A percentile compares a stretch with the other conserved stretches of the same genome.
Evolutionary conservation across 768 basidiomycete species (phyloP).

Genomic region (Leucosporidium creatinivorum): DNA sequence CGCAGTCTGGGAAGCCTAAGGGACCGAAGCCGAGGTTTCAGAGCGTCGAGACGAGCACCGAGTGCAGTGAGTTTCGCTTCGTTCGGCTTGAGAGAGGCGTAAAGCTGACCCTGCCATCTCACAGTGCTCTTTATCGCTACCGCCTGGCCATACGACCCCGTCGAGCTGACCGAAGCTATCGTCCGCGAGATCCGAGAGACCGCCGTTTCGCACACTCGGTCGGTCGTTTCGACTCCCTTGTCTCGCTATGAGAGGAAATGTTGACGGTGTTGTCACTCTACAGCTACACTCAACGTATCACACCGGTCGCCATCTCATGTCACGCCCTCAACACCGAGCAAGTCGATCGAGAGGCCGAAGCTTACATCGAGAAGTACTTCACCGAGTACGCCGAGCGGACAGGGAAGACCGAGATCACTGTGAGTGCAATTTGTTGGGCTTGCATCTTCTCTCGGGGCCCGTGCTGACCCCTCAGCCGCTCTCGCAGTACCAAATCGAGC

Average conservation of each 20-base stretch:
- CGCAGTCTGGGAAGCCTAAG: constrained; percentile 10
- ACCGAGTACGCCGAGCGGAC: constrained; percentile 6
- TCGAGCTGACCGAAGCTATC: constrained; percentile 28
- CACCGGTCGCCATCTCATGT: constrained; percentile 19
- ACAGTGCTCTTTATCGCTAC: constrained; percentile 28
- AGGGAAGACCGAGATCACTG: constrained; percentile 15
- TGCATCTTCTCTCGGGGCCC: too few relatives aligned
- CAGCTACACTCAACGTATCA: constrained; percentile 22
- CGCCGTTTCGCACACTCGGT: constrained; percentile 26
- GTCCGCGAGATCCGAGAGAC: constrained; percentile 23
- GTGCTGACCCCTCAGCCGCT: background rate
- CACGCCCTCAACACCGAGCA: constrained; percentile 18
- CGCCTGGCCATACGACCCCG: constrained; percentile 31
- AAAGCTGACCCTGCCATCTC: background rate
- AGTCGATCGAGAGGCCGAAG: constrained; percentile 9
- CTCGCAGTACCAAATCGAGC: constrained; percentile 27
- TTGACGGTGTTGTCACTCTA: background rate
- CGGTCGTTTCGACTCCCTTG: background rate
- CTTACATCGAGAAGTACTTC: constrained; percentile 21
- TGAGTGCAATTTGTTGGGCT: background rate
- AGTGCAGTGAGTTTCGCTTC: constrained; percentile 20
- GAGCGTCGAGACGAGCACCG: constrained; percentile 28
- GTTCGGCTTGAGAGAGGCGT: background rate
- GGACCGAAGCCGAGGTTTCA: constrained; percentile 24
- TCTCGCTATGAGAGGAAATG: too few relatives aligned